A percentile compares a stretch with the other conserved stretches of the same genome.
These are phyloP conservation scores for Rheum nobile DNA, from an alignment of 148 eudicot species.

Conservation along the genomic window DNA sequence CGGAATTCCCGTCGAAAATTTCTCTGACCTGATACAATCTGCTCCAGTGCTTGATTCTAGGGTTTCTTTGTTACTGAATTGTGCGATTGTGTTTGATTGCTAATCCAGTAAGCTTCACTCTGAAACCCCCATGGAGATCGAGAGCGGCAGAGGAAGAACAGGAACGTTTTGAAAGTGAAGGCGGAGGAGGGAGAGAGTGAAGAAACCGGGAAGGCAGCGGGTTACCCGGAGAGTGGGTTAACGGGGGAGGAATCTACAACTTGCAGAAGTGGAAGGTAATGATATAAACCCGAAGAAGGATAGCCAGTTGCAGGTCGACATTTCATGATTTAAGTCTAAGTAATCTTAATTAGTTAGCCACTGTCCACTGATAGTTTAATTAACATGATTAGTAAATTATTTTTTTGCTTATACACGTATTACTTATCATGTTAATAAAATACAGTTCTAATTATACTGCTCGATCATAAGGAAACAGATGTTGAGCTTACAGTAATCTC, in stretches of 20 bases:
- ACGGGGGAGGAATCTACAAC: constrained; percentile 1
- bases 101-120: neutral
- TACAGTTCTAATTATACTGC: neutral
- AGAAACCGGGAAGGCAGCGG: neutral
- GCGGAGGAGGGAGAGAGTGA: constrained; percentile 3
- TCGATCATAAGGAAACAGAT: neutral
- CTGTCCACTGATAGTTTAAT: neutral
- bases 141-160: neutral
- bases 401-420: neutral
- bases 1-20: neutral
- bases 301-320: constrained; percentile 4
- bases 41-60: neutral
- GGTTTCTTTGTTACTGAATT: neutral
- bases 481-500: neutral
- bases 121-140: neutral
- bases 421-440: neutral
- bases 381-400: neutral
- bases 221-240: neutral
- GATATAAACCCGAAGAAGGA: neutral
- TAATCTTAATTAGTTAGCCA: too few species aligned
- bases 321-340: too few species aligned
- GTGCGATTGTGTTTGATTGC: neutral
- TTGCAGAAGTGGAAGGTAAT: neutral
- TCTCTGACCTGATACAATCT: neutral
- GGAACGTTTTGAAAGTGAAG: constrained; percentile 5